Evolutionary conservation across 352 stramenopile genomes (phyloP).

Genomic region (Phytophthora vignae): DNA sequence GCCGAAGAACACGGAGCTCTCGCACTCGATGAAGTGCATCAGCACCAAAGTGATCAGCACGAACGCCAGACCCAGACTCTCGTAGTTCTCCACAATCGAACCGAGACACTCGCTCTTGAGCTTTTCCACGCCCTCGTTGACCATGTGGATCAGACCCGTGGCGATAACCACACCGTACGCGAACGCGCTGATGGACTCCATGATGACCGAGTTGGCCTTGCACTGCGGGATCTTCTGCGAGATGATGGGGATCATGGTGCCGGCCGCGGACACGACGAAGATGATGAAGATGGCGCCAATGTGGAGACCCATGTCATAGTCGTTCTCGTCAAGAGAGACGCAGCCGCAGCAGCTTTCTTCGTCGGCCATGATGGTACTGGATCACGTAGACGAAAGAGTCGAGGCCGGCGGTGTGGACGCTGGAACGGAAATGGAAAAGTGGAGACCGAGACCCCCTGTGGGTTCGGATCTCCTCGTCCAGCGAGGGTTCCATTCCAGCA

Average conservation of each 20-base stretch:
- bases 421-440: slow-evolving; percentile 26
- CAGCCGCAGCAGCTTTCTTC: slow-evolving; percentile 57
- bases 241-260: slow-evolving; percentile 56
- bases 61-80: slow-evolving; percentile 57
- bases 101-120: slow-evolving; percentile 69
- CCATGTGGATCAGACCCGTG: slow-evolving; percentile 80
- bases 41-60: slow-evolving; percentile 67
- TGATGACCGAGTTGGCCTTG: slow-evolving; percentile 48
- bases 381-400: not conserved
- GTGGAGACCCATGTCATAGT: slow-evolving; percentile 64
- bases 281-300: slow-evolving; percentile 64
- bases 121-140: slow-evolving; percentile 65
- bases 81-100: slow-evolving; percentile 59
- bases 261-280: slow-evolving; percentile 53
- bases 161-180: slow-evolving; percentile 73
- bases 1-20: slow-evolving; percentile 65
- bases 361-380: slow-evolving; percentile 35
- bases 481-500: slow-evolving; percentile 1
- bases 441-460: not conserved
- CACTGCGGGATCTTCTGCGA: slow-evolving; percentile 46
- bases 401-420: slow-evolving; percentile 5
- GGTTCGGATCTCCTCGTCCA: slow-evolving; percentile 12
- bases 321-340: slow-evolving; percentile 33
- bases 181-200: slow-evolving; percentile 66
- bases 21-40: slow-evolving; percentile 77